Evolutionary conservation across 2,329 filamentous ascomycete genomes (phyloP), one percentile per base, ranked within the genome.

Genomic region (Venturia aucupariae): DNA sequence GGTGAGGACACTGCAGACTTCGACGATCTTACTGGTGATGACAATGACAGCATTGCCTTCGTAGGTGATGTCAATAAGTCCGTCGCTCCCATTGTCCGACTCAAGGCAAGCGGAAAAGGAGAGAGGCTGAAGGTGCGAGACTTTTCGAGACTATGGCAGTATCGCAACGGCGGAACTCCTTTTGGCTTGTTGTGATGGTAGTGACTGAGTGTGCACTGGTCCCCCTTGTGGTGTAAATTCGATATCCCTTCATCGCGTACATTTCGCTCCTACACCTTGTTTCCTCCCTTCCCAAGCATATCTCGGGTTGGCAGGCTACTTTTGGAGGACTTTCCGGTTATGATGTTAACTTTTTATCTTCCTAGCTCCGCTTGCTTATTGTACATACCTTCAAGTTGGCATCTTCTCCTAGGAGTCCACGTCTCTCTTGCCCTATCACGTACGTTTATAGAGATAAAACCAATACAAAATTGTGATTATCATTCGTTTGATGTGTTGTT

Each of bases 91-190:
- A 32, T 63, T 30, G 38, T 51, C 15, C 54, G 46, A 19, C 39
- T 32, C 39, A 42, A 62, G 44, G 38, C 11, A 11, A 39, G 24
- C 7, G 63, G 30, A 19, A n/a, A 22, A 38, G 41, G 32, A 5
- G 24, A 51, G 48, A 74, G 70, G 38, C 77, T 84, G 51, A 82
- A 77, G 70, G 84, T 87, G 6, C 85, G 81, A 72, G 81, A 87
- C 63, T 73, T 87, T 57, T 86, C 84, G 69, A 78, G 85, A 57
- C 72, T 88, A 35, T 87, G 85, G 85, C 76, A 80, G 67, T 87
- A 87, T 70, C 76, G 84, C 61, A 86, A 87, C 69, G 85, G 85
- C 1, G 75, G 72, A 65, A 82, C 78, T 48, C 84, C 85, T 41
- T 41, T 41, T 13, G 15, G 8, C 39, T 10, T 1, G 69, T 76